Conservation (phyloP, 1,139 yeast species). For the Yamadazyma conglobata region DNA sequence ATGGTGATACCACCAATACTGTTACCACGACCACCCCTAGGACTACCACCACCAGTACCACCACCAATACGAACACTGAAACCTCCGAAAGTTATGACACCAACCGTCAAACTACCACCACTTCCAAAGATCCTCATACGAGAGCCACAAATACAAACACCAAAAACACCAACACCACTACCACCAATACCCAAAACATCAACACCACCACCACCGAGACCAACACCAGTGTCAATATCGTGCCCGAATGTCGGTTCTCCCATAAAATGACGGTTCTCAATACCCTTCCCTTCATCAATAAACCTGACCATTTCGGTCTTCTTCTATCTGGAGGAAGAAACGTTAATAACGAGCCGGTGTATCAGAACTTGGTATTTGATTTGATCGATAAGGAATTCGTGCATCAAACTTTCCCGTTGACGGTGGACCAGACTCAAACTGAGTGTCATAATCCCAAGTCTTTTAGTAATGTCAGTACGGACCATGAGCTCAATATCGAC, state of each 20-base stretch:
- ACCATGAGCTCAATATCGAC: constrained; percentile 20
- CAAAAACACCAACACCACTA: not conserved
- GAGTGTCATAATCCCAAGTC: too few species aligned
- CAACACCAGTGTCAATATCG: too few species aligned
- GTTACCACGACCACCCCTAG: too few species aligned
- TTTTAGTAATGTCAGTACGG: constrained; percentile 18
- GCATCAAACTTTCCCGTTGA: constrained; percentile 18
- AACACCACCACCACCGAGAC: too few species aligned
- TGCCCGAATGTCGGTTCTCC: constrained; percentile 46
- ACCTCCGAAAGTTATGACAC: too few species aligned
- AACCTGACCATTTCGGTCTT: constrained; percentile 50
- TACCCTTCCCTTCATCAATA: constrained; percentile 39
- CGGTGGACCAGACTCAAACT: constrained; percentile 3
- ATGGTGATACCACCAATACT: too few species aligned
- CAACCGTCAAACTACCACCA: too few species aligned
- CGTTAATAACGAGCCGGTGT: constrained; percentile 34
- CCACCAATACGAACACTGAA: too few species aligned
- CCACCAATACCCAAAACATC: too few species aligned
- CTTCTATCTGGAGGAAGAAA: constrained; percentile 62
- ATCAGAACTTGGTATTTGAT: constrained; percentile 51
- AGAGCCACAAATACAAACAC: too few species aligned
- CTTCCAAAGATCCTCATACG: too few species aligned
- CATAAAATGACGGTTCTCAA: constrained; percentile 50
- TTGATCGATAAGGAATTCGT: constrained; percentile 46
- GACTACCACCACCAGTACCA: too few species aligned